Evolutionary conservation across 345 rosid genomes (phyloP).

Genomic region (Chamaenerion angustifolium): DNA sequence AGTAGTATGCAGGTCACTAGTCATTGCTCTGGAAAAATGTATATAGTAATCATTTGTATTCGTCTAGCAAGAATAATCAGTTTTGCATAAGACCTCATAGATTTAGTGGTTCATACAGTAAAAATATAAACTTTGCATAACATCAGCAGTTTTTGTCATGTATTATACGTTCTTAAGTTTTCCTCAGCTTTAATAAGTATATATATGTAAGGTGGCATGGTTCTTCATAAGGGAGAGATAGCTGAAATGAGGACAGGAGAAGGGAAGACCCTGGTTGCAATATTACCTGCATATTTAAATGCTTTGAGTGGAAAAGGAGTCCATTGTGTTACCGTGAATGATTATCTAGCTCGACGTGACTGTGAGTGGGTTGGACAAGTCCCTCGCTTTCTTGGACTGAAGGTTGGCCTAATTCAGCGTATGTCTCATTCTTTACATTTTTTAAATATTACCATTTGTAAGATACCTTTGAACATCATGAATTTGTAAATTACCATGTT

Average conservation of each 20-base stretch:
- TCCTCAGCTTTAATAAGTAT: neutral
- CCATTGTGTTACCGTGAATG: slow-evolving; percentile 93
- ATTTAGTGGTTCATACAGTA: too few species aligned
- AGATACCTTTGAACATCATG: too few species aligned
- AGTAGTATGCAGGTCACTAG: too few species aligned
- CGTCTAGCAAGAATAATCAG: too few species aligned
- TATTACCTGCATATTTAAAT: slow-evolving; percentile 89
- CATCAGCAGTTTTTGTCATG: too few species aligned
- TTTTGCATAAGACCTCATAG: too few species aligned
- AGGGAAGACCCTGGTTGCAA: slow-evolving; percentile 96
- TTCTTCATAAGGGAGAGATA: slow-evolving; percentile 93
- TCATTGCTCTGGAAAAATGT: too few species aligned
- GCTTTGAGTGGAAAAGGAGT: slow-evolving; percentile 92
- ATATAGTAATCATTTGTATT: too few species aligned
- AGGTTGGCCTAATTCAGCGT: slow-evolving; percentile 99
- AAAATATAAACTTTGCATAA: too few species aligned
- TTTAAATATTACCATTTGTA: too few species aligned
- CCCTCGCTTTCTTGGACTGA: slow-evolving; percentile 93
- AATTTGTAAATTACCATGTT: too few species aligned
- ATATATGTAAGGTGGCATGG: slow-evolving; percentile 60
- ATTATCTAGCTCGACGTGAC: slow-evolving; percentile 89
- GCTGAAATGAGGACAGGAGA: slow-evolving; percentile 99
- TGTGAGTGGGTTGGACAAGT: slow-evolving; percentile 99
- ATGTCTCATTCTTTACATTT: slow-evolving; percentile 36
- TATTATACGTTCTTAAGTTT: too few species aligned